Evolutionary conservation across 2,329 filamentous ascomycete genomes (phyloP).

Genomic region (Calonectria fujianensis): DNA sequence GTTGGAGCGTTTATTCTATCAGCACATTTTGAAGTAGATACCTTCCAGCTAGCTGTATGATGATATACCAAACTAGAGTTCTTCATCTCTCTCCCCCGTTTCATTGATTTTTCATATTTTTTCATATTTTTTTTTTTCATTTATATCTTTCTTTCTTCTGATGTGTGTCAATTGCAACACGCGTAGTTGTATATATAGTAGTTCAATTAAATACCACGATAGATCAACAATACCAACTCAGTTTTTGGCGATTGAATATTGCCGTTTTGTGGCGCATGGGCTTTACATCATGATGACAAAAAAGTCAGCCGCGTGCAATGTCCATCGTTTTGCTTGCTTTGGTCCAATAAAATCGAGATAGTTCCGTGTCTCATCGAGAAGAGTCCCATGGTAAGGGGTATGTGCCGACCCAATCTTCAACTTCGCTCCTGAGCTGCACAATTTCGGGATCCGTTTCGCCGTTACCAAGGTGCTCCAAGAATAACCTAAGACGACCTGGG

Average conservation of each 20-base stretch:
- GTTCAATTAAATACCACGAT: too few species aligned
- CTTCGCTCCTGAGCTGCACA: constrained; percentile 82
- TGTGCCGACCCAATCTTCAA: constrained; percentile 86
- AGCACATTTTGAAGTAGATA: constrained; percentile 16
- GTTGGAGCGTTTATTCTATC: neutral
- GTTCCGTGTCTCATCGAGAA: constrained; percentile 50
- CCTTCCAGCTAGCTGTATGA: constrained; percentile 15
- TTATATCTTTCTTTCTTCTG: neutral
- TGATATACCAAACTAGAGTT: constrained; percentile 9
- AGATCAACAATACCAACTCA: neutral
- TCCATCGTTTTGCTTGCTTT: constrained; percentile 20
- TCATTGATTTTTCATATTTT: too few species aligned
- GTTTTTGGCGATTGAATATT: neutral
- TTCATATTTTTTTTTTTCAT: neutral
- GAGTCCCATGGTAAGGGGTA: constrained; percentile 82
- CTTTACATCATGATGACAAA: neutral
- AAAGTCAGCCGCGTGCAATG: neutral
- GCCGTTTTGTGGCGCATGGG: neutral
- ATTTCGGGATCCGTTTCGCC: constrained; percentile 83
- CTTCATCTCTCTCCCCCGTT: neutral
- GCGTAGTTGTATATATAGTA: too few species aligned
- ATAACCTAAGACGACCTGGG: constrained; percentile 78
- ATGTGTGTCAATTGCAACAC: too few species aligned
- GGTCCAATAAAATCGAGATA: neutral
- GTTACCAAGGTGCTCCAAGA: constrained; percentile 80